phyloP scores from a whole-genome alignment of 2,329 filamentous ascomycete genomes.

The Zymoseptoria tritici region DNA sequence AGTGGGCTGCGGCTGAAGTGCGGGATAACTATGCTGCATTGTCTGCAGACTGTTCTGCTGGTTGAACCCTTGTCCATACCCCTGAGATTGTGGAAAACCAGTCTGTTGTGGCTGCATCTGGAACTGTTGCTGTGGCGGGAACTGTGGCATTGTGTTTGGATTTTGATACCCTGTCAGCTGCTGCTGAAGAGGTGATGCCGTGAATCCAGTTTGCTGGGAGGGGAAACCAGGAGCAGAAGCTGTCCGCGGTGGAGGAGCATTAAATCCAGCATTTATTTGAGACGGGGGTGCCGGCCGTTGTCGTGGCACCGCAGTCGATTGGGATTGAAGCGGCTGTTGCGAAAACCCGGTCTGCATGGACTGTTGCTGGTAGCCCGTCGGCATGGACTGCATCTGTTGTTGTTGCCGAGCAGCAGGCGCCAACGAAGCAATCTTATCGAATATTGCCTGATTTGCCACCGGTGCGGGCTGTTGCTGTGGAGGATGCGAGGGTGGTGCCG shows the following conservation, averaged over 20 bases:
- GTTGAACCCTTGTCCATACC: slow-evolving; percentile 29
- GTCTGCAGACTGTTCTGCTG: slow-evolving; percentile 26
- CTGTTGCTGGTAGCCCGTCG: slow-evolving; percentile 27
- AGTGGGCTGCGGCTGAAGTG: slow-evolving; percentile 50
- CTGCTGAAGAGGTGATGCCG: slow-evolving; percentile 66
- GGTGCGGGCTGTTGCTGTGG: slow-evolving; percentile 34
- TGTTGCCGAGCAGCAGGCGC: slow-evolving; percentile 18
- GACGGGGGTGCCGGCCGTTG: slow-evolving; percentile 63
- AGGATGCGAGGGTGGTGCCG: slow-evolving; percentile 36
- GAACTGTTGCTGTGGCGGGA: slow-evolving; percentile 39
- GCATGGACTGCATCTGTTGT: slow-evolving; percentile 22
- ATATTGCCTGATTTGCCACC: slow-evolving; percentile 41
- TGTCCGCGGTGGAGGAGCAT: slow-evolving; percentile 72
- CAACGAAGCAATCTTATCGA: slow-evolving; percentile 41
- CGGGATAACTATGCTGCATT: slow-evolving; percentile 27
- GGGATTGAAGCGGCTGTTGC: slow-evolving; percentile 26
- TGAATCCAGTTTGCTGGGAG: slow-evolving; percentile 58
- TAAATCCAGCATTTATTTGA: slow-evolving; percentile 51
- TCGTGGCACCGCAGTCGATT: slow-evolving; percentile 40
- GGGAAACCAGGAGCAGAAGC: slow-evolving; percentile 73
- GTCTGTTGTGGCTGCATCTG: slow-evolving; percentile 32
- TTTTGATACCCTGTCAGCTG: slow-evolving; percentile 70
- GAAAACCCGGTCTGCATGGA: slow-evolving; percentile 18
- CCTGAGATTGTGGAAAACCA: slow-evolving; percentile 27
- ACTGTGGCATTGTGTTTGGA: slow-evolving; percentile 42